phyloP scores from a whole-genome alignment of 1,284 basidiomycete genomes.

The Cronartium quercuum region DNA sequence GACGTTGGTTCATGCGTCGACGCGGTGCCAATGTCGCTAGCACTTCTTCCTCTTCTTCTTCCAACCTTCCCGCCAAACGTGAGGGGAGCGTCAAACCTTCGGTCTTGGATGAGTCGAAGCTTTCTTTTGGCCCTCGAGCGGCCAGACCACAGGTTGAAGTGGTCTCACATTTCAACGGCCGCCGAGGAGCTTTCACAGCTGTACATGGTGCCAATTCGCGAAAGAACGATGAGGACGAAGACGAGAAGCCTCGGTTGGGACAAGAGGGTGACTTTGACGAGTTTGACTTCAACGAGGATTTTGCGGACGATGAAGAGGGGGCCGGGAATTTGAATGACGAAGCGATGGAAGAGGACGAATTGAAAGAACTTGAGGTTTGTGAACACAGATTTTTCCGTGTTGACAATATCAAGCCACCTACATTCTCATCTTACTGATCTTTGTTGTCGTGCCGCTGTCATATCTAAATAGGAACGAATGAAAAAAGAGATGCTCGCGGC shows the following conservation, averaged over 20 bases:
- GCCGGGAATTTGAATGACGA: slow-evolving; percentile 58
- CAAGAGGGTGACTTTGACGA: slow-evolving; percentile 58
- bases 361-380: slow-evolving; percentile 72
- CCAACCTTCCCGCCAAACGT: slow-evolving; percentile 47
- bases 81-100: slow-evolving; percentile 45
- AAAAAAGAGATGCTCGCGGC: slow-evolving; percentile 36
- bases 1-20: slow-evolving; percentile 41
- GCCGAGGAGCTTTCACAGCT: slow-evolving; percentile 14
- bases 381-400: not conserved
- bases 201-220: slow-evolving; percentile 55
- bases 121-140: slow-evolving; percentile 41
- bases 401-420: not conserved
- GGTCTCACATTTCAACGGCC: slow-evolving; percentile 15
- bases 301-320: slow-evolving; percentile 76
- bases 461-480: slow-evolving; percentile 30
- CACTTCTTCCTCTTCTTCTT: slow-evolving; percentile 37
- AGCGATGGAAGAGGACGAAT: slow-evolving; percentile 69
- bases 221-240: slow-evolving; percentile 33
- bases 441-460: not conserved
- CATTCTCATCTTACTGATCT: not conserved
- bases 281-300: slow-evolving; percentile 71
- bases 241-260: slow-evolving; percentile 36
- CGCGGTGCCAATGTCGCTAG: slow-evolving; percentile 49
- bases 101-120: slow-evolving; percentile 24
- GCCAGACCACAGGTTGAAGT: slow-evolving; percentile 58